Conservation (phyloP, 768 basidiomycete species). For the Tricholoma bakamatsutake region DNA sequence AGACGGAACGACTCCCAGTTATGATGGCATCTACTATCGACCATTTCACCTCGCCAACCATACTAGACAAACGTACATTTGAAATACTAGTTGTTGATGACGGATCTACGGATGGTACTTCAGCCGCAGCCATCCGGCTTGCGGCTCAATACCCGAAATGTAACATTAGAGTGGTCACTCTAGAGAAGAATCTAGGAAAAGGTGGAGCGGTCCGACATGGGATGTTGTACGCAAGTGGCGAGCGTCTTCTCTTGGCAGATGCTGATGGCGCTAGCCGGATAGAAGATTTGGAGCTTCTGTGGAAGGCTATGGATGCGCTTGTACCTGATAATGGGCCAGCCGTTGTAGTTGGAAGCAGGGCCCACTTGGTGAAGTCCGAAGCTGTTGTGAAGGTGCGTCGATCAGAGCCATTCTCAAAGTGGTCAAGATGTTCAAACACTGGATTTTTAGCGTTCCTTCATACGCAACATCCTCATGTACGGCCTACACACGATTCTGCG, state of each 20-base stretch:
- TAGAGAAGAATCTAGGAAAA: slow-evolving; percentile 83
- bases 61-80: slow-evolving; percentile 44
- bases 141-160: slow-evolving; percentile 47
- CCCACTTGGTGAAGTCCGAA: slow-evolving; percentile 87
- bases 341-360: slow-evolving; percentile 82
- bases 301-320: slow-evolving; percentile 65
- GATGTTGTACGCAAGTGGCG: slow-evolving; percentile 75
- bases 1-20: slow-evolving; percentile 69
- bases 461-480: slow-evolving; percentile 93
- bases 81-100: slow-evolving; percentile 91
- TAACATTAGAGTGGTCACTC: slow-evolving; percentile 72
- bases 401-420: neutral
- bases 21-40: slow-evolving; percentile 79
- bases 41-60: slow-evolving; percentile 42
- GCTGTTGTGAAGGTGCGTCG: slow-evolving; percentile 83
- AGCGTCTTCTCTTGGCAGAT: slow-evolving; percentile 83
- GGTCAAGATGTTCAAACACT: neutral
- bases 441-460: slow-evolving; percentile 64
- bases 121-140: slow-evolving; percentile 55
- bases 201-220: slow-evolving; percentile 93
- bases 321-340: slow-evolving; percentile 44
- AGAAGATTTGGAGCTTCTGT: slow-evolving; percentile 74
- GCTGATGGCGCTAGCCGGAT: slow-evolving; percentile 93
- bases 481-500: slow-evolving; percentile 85
- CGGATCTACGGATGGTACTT: slow-evolving; percentile 77